Evolutionary conservation across 2,329 filamentous ascomycete genomes (phyloP).

Genomic region (Sporothrix schenckii): DNA sequence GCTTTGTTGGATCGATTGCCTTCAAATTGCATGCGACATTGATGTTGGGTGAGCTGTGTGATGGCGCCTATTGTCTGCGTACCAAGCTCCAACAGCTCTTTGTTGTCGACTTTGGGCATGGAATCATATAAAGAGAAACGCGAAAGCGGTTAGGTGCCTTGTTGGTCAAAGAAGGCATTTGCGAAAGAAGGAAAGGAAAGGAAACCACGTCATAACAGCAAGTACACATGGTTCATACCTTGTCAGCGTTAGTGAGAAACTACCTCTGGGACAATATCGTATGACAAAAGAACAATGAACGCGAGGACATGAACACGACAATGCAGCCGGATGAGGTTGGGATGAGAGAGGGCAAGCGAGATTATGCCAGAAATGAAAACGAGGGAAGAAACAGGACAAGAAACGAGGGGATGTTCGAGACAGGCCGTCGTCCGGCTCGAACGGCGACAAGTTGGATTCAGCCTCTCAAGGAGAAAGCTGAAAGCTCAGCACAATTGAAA

Average conservation of each 20-base stretch:
- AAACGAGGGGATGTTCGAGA: too few relatives aligned
- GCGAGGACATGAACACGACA: too few relatives aligned
- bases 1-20: background rate
- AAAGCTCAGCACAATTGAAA: too few relatives aligned
- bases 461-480: background rate
- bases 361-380: background rate
- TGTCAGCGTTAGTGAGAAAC: too few relatives aligned
- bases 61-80: background rate
- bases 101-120: too few relatives aligned
- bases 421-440: conserved; percentile 5
- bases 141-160: background rate
- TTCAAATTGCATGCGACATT: background rate
- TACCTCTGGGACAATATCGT: background rate
- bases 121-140: background rate
- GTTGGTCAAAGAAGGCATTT: too few relatives aligned
- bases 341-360: background rate
- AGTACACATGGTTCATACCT: too few relatives aligned
- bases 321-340: background rate
- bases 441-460: background rate
- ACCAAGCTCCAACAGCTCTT: conserved; percentile 14
- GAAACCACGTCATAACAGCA: too few relatives aligned
- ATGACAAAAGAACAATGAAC: background rate
- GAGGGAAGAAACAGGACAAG: background rate
- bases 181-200: too few relatives aligned
- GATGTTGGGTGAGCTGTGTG: background rate